phyloP scores from a whole-genome alignment of 768 basidiomycete species.

The Suillus ampliporus region DNA sequence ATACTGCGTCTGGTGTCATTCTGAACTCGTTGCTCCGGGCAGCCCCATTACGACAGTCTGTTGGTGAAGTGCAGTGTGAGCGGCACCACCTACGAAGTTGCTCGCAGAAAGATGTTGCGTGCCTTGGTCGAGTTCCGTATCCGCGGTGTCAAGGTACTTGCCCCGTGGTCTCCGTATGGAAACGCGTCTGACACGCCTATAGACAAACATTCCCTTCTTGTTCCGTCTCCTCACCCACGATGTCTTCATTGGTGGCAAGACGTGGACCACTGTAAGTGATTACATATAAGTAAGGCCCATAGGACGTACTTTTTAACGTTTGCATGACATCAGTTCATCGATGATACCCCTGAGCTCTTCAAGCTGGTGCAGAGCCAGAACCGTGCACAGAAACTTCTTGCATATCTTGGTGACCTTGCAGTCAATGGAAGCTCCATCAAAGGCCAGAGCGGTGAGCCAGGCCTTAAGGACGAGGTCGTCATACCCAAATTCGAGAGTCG shows the following conservation, averaged over 20 bases:
- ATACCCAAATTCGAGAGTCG: constrained; percentile 82
- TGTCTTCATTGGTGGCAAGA: constrained; percentile 93
- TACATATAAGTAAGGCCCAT: constrained; percentile 6
- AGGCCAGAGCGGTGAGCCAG: constrained; percentile 94
- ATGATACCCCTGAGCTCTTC: constrained; percentile 99
- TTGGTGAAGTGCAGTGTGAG: constrained; percentile 96
- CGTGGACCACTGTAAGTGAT: constrained; percentile 88
- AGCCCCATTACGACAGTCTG: constrained; percentile 98
- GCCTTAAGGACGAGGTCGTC: constrained; percentile 86
- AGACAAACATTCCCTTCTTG: constrained; percentile 99
- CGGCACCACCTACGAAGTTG: constrained; percentile 98
- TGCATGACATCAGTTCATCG: constrained; percentile 78
- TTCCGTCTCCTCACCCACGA: constrained; percentile 98
- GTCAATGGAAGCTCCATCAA: constrained; percentile 99
- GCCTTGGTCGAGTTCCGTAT: constrained; percentile 99
- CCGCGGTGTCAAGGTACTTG: constrained; percentile 88
- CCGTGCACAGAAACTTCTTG: constrained; percentile 95
- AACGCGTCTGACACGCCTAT: constrained; percentile 1
- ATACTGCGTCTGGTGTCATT: constrained; percentile 2
- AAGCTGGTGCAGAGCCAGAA: constrained; percentile 98
- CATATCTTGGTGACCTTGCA: constrained; percentile 96
- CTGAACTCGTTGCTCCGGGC: constrained; percentile 8
- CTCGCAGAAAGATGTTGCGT: constrained; percentile 98
- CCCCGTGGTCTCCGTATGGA: constrained; percentile 14
- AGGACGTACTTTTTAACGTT: background rate